Percentiles rank a stretch among this genome's conserved stretches.
phyloP scores from a whole-genome alignment of 2,329 filamentous ascomycete genomes.

The Macroventuria anomochaeta region DNA sequence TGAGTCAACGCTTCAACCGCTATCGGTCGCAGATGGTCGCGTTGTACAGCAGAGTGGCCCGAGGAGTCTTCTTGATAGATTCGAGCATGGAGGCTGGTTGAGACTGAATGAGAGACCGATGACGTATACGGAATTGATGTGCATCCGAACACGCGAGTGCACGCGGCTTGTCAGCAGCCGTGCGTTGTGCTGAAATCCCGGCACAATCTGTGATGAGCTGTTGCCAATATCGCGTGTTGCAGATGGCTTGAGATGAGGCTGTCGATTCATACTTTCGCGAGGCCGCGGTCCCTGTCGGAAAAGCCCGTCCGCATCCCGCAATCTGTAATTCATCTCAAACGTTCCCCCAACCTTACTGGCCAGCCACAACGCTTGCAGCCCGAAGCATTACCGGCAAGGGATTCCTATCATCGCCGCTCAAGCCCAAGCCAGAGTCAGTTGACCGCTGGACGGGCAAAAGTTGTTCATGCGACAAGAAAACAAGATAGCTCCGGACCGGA shows the following conservation, averaged over 20 bases:
- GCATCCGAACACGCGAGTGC: slow-evolving; percentile 8
- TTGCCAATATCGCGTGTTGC: slow-evolving; percentile 34
- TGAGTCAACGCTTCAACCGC: slow-evolving; percentile 28
- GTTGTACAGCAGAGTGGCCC: slow-evolving; percentile 12
- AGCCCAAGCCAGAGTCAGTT: slow-evolving; percentile 26
- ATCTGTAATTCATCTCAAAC: slow-evolving; percentile 16
- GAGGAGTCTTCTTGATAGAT: slow-evolving; percentile 18
- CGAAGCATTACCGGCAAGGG: slow-evolving; percentile 24
- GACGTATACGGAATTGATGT: slow-evolving; percentile 14
- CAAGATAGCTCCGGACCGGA: slow-evolving; percentile 4
- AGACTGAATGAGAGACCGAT: slow-evolving; percentile 15
- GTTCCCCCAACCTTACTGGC: slow-evolving; percentile 15
- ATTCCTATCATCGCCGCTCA: slow-evolving; percentile 23
- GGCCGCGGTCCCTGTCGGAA: slow-evolving; percentile 8
- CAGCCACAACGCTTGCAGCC: slow-evolving; percentile 24
- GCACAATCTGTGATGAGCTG: slow-evolving; percentile 19
- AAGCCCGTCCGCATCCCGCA: slow-evolving; percentile 16
- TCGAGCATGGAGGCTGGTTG: slow-evolving; percentile 15
- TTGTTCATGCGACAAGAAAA: slow-evolving; percentile 21
- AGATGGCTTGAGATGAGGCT: slow-evolving; percentile 34
- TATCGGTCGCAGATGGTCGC: slow-evolving; percentile 9
- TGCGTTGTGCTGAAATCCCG: slow-evolving; percentile 16
- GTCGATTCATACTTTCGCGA: slow-evolving; percentile 13
- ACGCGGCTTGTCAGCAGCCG: slow-evolving; percentile 28
- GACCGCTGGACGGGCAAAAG: slow-evolving; percentile 18